phyloP scores from a whole-genome alignment of 2,329 filamentous ascomycete genomes.

The Aspergillus latus region DNA sequence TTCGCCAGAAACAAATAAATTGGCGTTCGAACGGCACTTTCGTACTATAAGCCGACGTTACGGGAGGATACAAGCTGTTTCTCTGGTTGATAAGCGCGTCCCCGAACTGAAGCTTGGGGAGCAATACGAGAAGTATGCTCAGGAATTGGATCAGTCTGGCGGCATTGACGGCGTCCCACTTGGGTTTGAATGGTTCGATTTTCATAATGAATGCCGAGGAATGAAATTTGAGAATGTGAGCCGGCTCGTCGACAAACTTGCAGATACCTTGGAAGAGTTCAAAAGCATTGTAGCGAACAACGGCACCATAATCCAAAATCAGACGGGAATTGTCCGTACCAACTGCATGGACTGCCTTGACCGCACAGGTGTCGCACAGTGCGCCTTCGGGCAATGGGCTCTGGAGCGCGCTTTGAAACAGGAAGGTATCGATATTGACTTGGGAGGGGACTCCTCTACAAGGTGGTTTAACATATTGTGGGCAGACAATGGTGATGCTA shows the following conservation, averaged over 20 bases:
- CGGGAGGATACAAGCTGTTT: conserved; percentile 73
- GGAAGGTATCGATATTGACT: conserved; percentile 73
- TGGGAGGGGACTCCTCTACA: conserved; percentile 74
- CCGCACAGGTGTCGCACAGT: conserved; percentile 93
- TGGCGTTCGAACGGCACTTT: conserved; percentile 79
- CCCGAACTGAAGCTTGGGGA: conserved; percentile 77
- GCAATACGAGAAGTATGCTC: conserved; percentile 69
- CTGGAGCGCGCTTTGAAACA: conserved; percentile 75
- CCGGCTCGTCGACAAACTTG: conserved; percentile 69
- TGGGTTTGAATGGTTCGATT: conserved; percentile 95
- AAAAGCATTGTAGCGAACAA: conserved; percentile 66
- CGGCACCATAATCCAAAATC: conserved; percentile 47
- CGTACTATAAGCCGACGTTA: conserved; percentile 67
- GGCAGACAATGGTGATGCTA: conserved; percentile 96
- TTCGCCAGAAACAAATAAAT: conserved; percentile 73
- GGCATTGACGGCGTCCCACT: conserved; percentile 55
- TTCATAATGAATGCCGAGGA: conserved; percentile 85
- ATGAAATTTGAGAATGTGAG: conserved; percentile 98
- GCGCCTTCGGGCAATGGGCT: conserved; percentile 79
- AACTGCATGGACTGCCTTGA: conserved; percentile 99
- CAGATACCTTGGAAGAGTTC: conserved; percentile 64
- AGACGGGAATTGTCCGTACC: conserved; percentile 79
- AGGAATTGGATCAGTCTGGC: conserved; percentile 64
- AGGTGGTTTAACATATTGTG: conserved; percentile 95
- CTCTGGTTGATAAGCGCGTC: conserved; percentile 84